Conservation (phyloP, 2,329 filamentous ascomycete species). For the Trichothecium sympodiale region DNA sequence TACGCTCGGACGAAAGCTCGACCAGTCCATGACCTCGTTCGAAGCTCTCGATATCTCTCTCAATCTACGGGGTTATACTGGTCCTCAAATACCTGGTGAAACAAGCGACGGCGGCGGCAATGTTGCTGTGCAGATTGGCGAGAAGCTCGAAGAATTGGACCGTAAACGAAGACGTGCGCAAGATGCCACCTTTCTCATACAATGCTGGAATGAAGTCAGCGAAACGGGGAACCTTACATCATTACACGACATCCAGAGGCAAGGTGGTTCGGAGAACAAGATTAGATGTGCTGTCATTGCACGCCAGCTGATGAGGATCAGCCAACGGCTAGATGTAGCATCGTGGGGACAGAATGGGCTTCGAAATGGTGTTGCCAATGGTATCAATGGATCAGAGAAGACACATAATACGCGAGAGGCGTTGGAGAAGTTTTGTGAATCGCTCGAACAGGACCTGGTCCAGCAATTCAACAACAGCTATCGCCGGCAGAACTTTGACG, state of each 20-base stretch:
- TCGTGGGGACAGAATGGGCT: constrained; percentile 60
- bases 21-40: constrained; percentile 85
- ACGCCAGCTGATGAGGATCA: constrained; percentile 86
- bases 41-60: constrained; percentile 79
- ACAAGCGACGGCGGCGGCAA: constrained; percentile 58
- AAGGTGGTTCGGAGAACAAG: constrained; percentile 81
- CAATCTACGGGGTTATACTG: constrained; percentile 43
- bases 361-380: constrained; percentile 38
- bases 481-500: constrained; percentile 86
- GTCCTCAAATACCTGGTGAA: constrained; percentile 17
- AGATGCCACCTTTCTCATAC: constrained; percentile 89
- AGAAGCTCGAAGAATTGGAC: constrained; percentile 87
- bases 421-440: constrained; percentile 94
- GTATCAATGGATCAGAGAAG: constrained; percentile 26
- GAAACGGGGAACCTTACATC: constrained; percentile 77
- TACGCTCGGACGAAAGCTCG: constrained; percentile 76
- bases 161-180: constrained; percentile 79
- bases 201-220: constrained; percentile 94
- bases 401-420: constrained; percentile 69
- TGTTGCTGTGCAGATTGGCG: constrained; percentile 87
- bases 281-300: constrained; percentile 90
- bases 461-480: constrained; percentile 98
- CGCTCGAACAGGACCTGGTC: constrained; percentile 85
- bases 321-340: constrained; percentile 72
- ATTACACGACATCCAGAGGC: constrained; percentile 79